Evolutionary conservation across 345 rosid species (phyloP).

Genomic region (Sonneratia caseolaris): DNA sequence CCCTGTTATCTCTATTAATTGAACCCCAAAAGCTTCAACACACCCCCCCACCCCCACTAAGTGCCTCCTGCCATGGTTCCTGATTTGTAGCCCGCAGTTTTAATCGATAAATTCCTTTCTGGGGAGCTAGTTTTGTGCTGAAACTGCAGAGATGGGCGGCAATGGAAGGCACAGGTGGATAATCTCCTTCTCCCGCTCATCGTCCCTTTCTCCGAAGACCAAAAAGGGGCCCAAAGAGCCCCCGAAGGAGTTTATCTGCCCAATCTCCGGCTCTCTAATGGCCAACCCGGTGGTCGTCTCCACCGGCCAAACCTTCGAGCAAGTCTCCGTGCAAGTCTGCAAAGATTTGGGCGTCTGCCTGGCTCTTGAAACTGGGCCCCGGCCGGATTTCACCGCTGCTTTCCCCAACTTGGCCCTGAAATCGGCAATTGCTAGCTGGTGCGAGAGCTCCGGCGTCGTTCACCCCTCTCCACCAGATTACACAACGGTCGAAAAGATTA

Average conservation of each 20-base stretch:
- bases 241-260: conserved; percentile 62
- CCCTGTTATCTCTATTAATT: background rate
- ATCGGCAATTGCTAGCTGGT: conserved; percentile 58
- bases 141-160: conserved; percentile 7
- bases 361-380: conserved; percentile 32
- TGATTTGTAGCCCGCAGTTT: too few species aligned
- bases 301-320: conserved; percentile 82
- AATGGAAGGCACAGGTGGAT: conserved; percentile 39
- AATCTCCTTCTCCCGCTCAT: conserved; percentile 38
- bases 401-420: conserved; percentile 67
- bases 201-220: conserved; percentile 20
- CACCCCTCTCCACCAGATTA: conserved; percentile 43
- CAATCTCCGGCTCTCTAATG: conserved; percentile 58
- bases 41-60: too few species aligned
- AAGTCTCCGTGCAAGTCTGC: conserved; percentile 58
- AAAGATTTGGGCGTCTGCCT: conserved; percentile 39
- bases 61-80: background rate
- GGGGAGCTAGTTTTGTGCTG: background rate
- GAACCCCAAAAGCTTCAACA: background rate
- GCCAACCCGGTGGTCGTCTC: conserved; percentile 75
- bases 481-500: conserved; percentile 31
- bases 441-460: conserved; percentile 20
- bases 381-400: conserved; percentile 47
- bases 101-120: background rate
- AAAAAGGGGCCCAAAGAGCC: conserved; percentile 18